Percentiles rank a stretch among this genome's conserved stretches.
phyloP scores from a whole-genome alignment of 768 basidiomycete genomes.

The Vararia minispora region DNA sequence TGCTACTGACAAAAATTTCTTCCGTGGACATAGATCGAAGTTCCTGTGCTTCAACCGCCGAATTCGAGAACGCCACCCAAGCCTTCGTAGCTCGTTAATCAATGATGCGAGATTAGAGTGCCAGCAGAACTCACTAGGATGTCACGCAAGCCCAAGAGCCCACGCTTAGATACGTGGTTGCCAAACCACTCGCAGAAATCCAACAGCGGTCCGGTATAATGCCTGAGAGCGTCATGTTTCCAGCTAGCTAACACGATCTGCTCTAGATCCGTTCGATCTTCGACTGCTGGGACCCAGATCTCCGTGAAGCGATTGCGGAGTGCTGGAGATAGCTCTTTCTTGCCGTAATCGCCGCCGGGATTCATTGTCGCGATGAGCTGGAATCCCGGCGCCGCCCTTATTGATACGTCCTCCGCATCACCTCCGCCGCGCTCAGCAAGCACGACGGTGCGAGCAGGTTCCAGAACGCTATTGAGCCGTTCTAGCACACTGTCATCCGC shows the following conservation, averaged over 20 bases:
- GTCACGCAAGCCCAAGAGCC: conserved; percentile 74
- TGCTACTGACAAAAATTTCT: conserved; percentile 57
- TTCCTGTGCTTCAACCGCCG: conserved; percentile 26
- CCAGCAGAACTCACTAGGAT: conserved; percentile 50
- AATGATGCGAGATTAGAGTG: background rate
- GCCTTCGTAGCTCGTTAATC: conserved; percentile 36
- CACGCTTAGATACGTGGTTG: conserved; percentile 42
- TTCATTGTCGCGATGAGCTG: conserved; percentile 98
- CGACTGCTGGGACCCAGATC: conserved; percentile 92
- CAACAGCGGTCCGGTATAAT: conserved; percentile 52
- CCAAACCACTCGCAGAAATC: conserved; percentile 80
- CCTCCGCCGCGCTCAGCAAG: conserved; percentile 87
- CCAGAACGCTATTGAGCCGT: conserved; percentile 93
- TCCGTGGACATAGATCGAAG: conserved; percentile 25
- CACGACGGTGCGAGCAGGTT: conserved; percentile 77
- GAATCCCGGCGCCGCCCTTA: conserved; percentile 61
- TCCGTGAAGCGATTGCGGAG: conserved; percentile 97
- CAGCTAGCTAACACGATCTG: conserved; percentile 69
- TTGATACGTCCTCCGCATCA: conserved; percentile 50
- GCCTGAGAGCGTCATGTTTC: conserved; percentile 39
- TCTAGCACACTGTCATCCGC: conserved; percentile 98
- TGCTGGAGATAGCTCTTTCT: conserved; percentile 96
- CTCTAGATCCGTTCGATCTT: conserved; percentile 58
- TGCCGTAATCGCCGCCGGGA: conserved; percentile 97
- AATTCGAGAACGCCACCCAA: conserved; percentile 86